Conservation (phyloP, 2,329 filamentous ascomycete genomes). For the Venturia effusa region DNA sequence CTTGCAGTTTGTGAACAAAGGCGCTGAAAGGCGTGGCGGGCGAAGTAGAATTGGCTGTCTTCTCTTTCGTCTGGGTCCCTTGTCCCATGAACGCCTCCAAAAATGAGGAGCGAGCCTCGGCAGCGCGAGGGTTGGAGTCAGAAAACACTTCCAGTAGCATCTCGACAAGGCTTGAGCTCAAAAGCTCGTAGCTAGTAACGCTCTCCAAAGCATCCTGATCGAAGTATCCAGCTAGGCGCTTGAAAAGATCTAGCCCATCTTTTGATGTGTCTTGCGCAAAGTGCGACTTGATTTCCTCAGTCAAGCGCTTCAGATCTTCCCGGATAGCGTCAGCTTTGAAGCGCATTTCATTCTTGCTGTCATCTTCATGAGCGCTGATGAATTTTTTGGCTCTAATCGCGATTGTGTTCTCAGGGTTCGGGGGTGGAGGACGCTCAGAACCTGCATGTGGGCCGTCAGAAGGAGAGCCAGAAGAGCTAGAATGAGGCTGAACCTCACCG, state of each 20-base stretch:
- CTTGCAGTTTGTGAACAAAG: constrained; percentile 87
- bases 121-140: constrained; percentile 45
- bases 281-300: constrained; percentile 58
- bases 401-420: constrained; percentile 47
- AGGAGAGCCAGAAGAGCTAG: constrained; percentile 57
- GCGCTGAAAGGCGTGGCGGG: constrained; percentile 80
- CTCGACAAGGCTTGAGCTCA: constrained; percentile 82
- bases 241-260: constrained; percentile 56
- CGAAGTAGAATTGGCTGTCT: constrained; percentile 54
- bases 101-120: constrained; percentile 68
- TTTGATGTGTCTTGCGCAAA: constrained; percentile 41
- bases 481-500: constrained; percentile 32
- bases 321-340: constrained; percentile 70
- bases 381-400: constrained; percentile 71
- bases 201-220: constrained; percentile 81
- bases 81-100: constrained; percentile 86
- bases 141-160: constrained; percentile 75
- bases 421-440: constrained; percentile 18
- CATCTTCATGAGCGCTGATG: constrained; percentile 69
- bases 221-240: constrained; percentile 69
- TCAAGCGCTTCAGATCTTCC: constrained; percentile 58
- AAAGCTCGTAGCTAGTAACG: constrained; percentile 87
- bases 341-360: constrained; percentile 63
- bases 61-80: constrained; percentile 48
- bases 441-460: constrained; percentile 30